Percentiles rank a stretch among this genome's conserved stretches.
phyloP scores from a whole-genome alignment of 768 basidiomycete species.

The Strobilomyces dryophilus region DNA sequence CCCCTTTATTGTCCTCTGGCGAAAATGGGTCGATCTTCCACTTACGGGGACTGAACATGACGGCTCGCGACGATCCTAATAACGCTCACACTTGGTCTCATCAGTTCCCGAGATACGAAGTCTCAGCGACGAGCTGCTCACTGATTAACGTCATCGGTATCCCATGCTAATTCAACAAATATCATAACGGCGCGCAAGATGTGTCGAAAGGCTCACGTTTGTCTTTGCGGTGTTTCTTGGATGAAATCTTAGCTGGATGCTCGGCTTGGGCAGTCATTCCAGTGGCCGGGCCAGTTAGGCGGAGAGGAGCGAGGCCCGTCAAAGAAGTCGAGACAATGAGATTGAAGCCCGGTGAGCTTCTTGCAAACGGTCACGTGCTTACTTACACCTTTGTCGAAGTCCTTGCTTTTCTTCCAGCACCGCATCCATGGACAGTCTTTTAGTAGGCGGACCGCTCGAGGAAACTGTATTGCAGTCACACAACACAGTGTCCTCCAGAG shows the following conservation, averaged over 20 bases:
- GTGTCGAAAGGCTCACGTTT: conserved; percentile 66
- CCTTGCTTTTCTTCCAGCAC: not conserved
- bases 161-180: conserved; percentile 70
- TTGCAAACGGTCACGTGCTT: conserved; percentile 17
- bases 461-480: conserved; percentile 42
- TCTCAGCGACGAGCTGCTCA: conserved; percentile 41
- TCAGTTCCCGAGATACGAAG: conserved; percentile 1
- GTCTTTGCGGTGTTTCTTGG: conserved; percentile 88
- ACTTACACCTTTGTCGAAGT: not conserved
- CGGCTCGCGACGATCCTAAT: not conserved
- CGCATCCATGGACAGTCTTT: conserved; percentile 45
- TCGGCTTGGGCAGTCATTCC: conserved; percentile 27
- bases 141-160: conserved; percentile 99
- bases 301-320: not conserved
- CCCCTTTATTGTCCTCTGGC: conserved; percentile 70
- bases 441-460: conserved; percentile 33
- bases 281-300: not conserved
- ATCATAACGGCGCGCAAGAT: conserved; percentile 7
- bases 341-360: not conserved
- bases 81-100: conserved; percentile 41
- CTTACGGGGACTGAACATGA: conserved; percentile 34
- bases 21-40: conserved; percentile 89
- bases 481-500: conserved; percentile 53
- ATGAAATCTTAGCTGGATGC: conserved; percentile 61
- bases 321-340: too few relatives aligned